A percentile compares a stretch with the other conserved stretches of the same genome.
Evolutionary conservation across 768 basidiomycete genomes (phyloP).

Genomic region (Auricularia sp.): DNA sequence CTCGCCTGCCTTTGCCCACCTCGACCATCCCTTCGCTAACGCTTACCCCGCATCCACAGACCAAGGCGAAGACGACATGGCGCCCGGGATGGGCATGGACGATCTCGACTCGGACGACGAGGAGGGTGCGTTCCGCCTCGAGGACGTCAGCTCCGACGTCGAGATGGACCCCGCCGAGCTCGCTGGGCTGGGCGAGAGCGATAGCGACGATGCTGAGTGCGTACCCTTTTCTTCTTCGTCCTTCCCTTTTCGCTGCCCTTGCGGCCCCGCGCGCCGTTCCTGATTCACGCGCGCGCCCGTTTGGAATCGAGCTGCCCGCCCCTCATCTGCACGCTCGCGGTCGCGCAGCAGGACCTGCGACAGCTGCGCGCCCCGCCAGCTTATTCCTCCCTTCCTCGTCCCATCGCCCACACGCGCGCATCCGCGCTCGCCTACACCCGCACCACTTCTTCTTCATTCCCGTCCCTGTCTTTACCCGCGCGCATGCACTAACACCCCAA

Average conservation of each 20-base stretch:
- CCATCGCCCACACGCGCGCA: no score
- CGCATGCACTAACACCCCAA: background rate
- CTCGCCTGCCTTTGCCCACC: no score
- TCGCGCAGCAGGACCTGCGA: no score
- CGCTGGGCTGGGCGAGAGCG: conserved; percentile 28
- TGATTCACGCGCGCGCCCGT: no score
- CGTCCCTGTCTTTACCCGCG: background rate
- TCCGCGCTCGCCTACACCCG: no score
- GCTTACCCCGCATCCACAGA: conserved; percentile 27
- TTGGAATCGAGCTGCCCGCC: no score
- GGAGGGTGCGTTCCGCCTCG: conserved; percentile 55
- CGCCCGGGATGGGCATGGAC: conserved; percentile 34
- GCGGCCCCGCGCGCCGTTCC: no score
- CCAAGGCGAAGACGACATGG: conserved; percentile 39
- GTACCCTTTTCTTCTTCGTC: conserved; percentile 21
- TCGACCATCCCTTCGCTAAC: no score
- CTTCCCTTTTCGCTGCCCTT: conserved; percentile 25
- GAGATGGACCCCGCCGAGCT: conserved; percentile 60
- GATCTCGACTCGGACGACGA: conserved; percentile 40
- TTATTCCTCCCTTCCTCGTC: no score
- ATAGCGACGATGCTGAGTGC: conserved; percentile 26
- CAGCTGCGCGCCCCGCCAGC: no score
- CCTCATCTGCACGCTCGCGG: no score
- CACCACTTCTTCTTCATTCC: background rate
- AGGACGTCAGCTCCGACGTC: conserved; percentile 74